These are phyloP conservation scores for Beta vulgaris DNA, from an alignment of 148 eudicot genomes.

Conservation along the genomic window DNA sequence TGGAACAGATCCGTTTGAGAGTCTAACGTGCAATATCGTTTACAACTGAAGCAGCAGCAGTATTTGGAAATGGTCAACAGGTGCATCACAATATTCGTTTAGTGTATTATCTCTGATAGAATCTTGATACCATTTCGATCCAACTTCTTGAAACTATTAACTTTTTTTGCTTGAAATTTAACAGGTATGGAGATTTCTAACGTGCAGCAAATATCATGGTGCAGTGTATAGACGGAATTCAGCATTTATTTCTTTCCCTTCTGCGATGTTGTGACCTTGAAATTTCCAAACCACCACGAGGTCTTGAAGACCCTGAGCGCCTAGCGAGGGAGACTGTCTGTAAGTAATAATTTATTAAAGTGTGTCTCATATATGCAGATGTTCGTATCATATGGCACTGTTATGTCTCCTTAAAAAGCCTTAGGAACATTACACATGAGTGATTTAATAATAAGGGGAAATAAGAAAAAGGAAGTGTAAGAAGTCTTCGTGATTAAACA, in stretches of 20 bases:
- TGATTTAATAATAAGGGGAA: not conserved
- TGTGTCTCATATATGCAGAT: not conserved
- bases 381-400: not conserved
- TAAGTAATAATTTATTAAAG: conserved; percentile 32
- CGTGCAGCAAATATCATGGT: conserved; percentile 67
- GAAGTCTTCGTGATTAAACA: not conserved
- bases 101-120: not conserved
- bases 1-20: conserved; percentile 25
- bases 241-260: conserved; percentile 72
- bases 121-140: not conserved
- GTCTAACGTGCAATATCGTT: conserved; percentile 10
- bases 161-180: conserved; percentile 21
- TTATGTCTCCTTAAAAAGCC: not conserved
- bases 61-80: conserved; percentile 71
- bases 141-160: conserved; percentile 1
- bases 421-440: not conserved
- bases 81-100: conserved; percentile 36
- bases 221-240: conserved; percentile 82
- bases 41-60: conserved; percentile 22
- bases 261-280: conserved; percentile 76
- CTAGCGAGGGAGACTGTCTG: conserved; percentile 85
- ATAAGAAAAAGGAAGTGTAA: not conserved
- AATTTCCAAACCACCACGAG: conserved; percentile 54
- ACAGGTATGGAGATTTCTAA: conserved; percentile 74
- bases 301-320: conserved; percentile 78